These are phyloP conservation scores for Nemania sp. DNA, from an alignment of 2,329 filamentous ascomycete species.

Conservation along the genomic window DNA sequence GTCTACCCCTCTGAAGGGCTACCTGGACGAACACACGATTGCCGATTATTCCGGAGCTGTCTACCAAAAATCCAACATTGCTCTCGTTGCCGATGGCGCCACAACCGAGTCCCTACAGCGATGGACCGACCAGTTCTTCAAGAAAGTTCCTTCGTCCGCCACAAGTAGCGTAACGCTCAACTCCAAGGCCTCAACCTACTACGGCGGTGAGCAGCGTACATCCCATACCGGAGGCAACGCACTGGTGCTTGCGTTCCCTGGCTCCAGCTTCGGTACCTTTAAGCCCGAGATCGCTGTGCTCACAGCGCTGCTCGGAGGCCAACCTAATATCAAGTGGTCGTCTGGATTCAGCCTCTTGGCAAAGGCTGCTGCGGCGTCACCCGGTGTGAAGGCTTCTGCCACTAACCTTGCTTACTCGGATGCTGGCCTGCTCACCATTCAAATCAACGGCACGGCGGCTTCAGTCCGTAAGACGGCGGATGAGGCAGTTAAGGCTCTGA, in stretches of 20 bases:
- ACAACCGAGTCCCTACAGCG: slow-evolving; percentile 76
- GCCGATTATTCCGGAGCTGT: slow-evolving; percentile 76
- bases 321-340: slow-evolving; percentile 94
- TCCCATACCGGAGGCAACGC: slow-evolving; percentile 78
- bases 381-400: slow-evolving; percentile 71
- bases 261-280: slow-evolving; percentile 78
- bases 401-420: slow-evolving; percentile 88
- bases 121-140: slow-evolving; percentile 95
- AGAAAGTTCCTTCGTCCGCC: slow-evolving; percentile 62
- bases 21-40: slow-evolving; percentile 77
- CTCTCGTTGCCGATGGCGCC: slow-evolving; percentile 87
- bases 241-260: slow-evolving; percentile 89
- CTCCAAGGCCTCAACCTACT: slow-evolving; percentile 78
- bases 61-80: slow-evolving; percentile 89
- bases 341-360: slow-evolving; percentile 88
- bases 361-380: slow-evolving; percentile 71
- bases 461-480: slow-evolving; percentile 75
- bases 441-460: slow-evolving; percentile 74
- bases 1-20: slow-evolving; percentile 74
- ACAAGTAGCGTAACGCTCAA: slow-evolving; percentile 59
- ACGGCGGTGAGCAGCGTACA: slow-evolving; percentile 91
- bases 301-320: slow-evolving; percentile 83
- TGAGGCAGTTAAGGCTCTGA: slow-evolving; percentile 79
- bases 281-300: slow-evolving; percentile 92
- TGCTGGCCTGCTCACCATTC: slow-evolving; percentile 84